phyloP scores from a whole-genome alignment of 495 filamentous ascomycete species.

The Penicillium dipodomyicola region DNA sequence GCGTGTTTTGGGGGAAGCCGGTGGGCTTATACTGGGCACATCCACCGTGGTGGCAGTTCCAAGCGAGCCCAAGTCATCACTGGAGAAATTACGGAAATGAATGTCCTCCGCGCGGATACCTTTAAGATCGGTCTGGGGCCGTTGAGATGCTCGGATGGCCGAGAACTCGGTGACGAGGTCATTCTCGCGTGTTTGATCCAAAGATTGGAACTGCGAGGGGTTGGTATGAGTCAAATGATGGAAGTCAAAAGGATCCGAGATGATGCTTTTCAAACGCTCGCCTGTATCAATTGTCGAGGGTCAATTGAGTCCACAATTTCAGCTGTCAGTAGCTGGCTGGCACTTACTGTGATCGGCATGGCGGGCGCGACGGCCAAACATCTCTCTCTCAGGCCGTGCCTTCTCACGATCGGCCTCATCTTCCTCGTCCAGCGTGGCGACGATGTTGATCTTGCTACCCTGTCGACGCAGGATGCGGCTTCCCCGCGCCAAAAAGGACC shows the following conservation, averaged over 20 bases:
- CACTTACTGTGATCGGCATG: constrained; percentile 39
- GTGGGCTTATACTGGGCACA: constrained; percentile 23
- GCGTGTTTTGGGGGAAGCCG: constrained; percentile 24
- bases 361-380: constrained; percentile 36
- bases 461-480: constrained; percentile 53
- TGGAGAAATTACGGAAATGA: constrained; percentile 61
- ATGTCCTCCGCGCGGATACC: constrained; percentile 64
- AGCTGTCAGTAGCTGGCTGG: neutral
- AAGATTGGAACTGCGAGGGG: constrained; percentile 57
- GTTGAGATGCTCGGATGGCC: constrained; percentile 65
- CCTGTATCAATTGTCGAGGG: constrained; percentile 19
- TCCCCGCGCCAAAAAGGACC: constrained; percentile 46
- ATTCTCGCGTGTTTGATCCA: constrained; percentile 55
- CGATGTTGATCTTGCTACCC: constrained; percentile 52
- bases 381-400: constrained; percentile 36
- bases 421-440: constrained; percentile 47
- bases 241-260: constrained; percentile 85
- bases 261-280: constrained; percentile 50
- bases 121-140: constrained; percentile 56
- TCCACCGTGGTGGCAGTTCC: constrained; percentile 29
- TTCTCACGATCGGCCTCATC: constrained; percentile 41
- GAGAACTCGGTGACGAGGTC: constrained; percentile 67
- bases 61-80: constrained; percentile 42
- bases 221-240: constrained; percentile 81
- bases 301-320: constrained; percentile 8